phyloP scores from a whole-genome alignment of 805 yeast species.

The Ogataea haglerorum region DNA sequence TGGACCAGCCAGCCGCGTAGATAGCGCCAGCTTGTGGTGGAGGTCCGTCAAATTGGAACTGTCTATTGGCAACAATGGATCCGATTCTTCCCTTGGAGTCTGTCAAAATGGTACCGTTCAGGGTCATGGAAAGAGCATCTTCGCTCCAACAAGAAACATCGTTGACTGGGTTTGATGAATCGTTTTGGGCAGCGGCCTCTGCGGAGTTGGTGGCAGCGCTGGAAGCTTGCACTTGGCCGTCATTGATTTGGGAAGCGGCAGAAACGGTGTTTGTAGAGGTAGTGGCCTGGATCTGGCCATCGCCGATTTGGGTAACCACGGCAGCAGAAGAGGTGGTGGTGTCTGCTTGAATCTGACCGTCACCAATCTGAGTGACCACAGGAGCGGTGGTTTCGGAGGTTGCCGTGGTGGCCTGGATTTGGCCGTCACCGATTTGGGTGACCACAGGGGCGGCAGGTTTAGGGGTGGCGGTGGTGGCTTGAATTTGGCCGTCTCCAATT shows the following conservation, averaged over 20 bases:
- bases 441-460: constrained; percentile 34
- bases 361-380: constrained; percentile 45
- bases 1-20: constrained; percentile 52
- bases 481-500: constrained; percentile 27
- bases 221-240: constrained; percentile 27
- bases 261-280: constrained; percentile 30
- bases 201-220: constrained; percentile 21
- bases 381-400: constrained; percentile 21
- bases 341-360: constrained; percentile 48
- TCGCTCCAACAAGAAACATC: constrained; percentile 35
- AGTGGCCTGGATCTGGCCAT: constrained; percentile 23
- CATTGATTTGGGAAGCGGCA: constrained; percentile 30
- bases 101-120: constrained; percentile 39
- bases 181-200: constrained; percentile 27
- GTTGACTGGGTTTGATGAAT: constrained; percentile 29
- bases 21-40: constrained; percentile 61
- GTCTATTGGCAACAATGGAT: constrained; percentile 60
- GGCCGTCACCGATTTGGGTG: constrained; percentile 41
- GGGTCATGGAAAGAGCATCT: constrained; percentile 42
- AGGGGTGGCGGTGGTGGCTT: constrained; percentile 28
- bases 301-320: constrained; percentile 34
- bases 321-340: constrained; percentile 28
- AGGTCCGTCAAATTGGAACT: constrained; percentile 64
- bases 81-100: constrained; percentile 52
- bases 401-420: constrained; percentile 46